Conservation (phyloP, 805 yeast genomes). For the Yamadazyma tumulicola region DNA sequence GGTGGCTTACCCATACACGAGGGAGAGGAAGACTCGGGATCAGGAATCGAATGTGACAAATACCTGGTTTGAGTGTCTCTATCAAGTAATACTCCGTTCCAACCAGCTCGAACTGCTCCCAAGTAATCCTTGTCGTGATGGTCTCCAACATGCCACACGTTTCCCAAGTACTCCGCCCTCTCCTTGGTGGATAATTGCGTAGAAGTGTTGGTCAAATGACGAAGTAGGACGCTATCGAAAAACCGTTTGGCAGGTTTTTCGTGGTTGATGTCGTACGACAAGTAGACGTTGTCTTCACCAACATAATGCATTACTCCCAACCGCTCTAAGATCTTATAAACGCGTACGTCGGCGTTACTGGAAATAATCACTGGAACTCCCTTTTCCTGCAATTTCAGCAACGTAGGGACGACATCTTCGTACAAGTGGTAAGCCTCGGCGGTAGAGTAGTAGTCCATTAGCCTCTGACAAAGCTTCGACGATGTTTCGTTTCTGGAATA, state of each 20-base stretch:
- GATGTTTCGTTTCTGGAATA: conserved; percentile 18
- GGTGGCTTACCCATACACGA: conserved; percentile 11
- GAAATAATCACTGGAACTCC: conserved; percentile 42
- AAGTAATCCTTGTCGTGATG: conserved; percentile 50
- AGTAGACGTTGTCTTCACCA: conserved; percentile 33
- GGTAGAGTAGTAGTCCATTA: conserved; percentile 48
- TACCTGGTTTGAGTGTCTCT: conserved; percentile 25
- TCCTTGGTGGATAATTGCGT: conserved; percentile 6
- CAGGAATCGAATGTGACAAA: conserved; percentile 10
- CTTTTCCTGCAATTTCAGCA: conserved; percentile 26
- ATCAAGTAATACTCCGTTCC: conserved; percentile 59
- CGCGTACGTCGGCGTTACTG: conserved; percentile 62
- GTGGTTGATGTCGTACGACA: conserved; percentile 56
- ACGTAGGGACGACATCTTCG: conserved; percentile 50
- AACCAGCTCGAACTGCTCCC: conserved; percentile 53
- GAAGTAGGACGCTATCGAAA: conserved; percentile 29
- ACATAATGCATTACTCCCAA: conserved; percentile 45
- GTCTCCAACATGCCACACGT: conserved; percentile 68
- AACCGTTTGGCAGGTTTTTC: conserved; percentile 51
- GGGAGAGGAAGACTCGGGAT: conserved; percentile 11
- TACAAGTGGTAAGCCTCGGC: conserved; percentile 50
- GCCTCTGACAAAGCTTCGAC: conserved; percentile 38
- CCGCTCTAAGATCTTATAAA: conserved; percentile 42
- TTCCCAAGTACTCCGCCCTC: conserved; percentile 15
- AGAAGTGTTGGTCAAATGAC: conserved; percentile 11